phyloP scores from a whole-genome alignment of 345 rosid genomes.

The Nephelium lappaceum region DNA sequence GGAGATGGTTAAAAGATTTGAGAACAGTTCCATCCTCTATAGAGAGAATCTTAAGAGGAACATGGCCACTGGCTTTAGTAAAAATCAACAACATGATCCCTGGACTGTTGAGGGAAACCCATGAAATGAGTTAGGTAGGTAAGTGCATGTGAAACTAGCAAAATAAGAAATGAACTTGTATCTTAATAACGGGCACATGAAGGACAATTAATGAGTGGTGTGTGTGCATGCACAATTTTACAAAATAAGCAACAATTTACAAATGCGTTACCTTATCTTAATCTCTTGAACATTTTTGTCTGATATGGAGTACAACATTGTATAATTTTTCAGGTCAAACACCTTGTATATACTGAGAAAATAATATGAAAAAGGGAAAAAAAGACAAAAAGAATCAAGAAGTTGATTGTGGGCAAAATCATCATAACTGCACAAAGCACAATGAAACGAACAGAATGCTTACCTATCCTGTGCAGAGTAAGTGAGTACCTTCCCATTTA shows the following conservation, averaged over 20 bases:
- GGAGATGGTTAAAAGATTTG: constrained; percentile 58
- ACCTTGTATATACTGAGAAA: constrained; percentile 58
- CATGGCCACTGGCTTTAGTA: constrained; percentile 41
- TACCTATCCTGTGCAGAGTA: constrained; percentile 86
- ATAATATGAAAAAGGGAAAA: constrained; percentile 3
- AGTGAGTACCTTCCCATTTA: constrained; percentile 81
- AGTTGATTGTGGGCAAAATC: not conserved
- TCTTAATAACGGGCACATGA: not conserved
- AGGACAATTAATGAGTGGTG: not conserved
- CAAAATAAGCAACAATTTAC: not conserved
- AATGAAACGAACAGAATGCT: not conserved
- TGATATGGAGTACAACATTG: constrained; percentile 58
- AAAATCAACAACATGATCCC: constrained; percentile 62
- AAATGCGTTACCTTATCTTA: constrained; percentile 49
- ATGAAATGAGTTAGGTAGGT: not conserved
- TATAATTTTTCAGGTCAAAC: constrained; percentile 58
- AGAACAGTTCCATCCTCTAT: constrained; percentile 66
- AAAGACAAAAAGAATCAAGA: constrained; percentile 7
- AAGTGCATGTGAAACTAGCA: not conserved
- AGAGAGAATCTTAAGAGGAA: constrained; percentile 58
- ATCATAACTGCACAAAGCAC: constrained; percentile 4
- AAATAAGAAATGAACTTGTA: not conserved
- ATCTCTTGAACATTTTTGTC: constrained; percentile 57
- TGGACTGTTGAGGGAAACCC: constrained; percentile 41
- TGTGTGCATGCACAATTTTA: not conserved